A percentile compares a stretch with the other conserved stretches of the same genome.
phyloP scores from a whole-genome alignment of 1,284 basidiomycete genomes.

The Chalciporus sp. region DNA sequence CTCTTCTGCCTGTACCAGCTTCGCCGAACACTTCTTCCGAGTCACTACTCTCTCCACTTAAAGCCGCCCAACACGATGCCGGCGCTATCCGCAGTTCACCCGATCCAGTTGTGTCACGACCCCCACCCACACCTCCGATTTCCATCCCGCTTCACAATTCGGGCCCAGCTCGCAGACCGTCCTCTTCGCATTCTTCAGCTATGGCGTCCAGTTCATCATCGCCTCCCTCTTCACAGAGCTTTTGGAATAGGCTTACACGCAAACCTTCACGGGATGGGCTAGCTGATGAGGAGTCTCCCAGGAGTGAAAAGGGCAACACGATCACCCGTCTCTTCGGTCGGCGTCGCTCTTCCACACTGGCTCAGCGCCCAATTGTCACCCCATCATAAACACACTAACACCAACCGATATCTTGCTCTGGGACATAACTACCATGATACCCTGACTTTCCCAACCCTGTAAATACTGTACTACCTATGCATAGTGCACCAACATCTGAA shows the following conservation, averaged over 20 bases:
- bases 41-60: background rate
- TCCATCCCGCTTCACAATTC: slow-evolving; percentile 4
- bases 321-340: slow-evolving; percentile 25
- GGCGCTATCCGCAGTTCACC: background rate
- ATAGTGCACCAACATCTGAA: no score
- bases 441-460: background rate
- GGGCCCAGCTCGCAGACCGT: background rate
- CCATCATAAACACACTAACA: background rate
- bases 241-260: slow-evolving; percentile 30
- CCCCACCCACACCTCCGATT: slow-evolving; percentile 7
- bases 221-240: slow-evolving; percentile 12
- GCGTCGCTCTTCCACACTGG: slow-evolving; percentile 10
- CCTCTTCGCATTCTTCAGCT: slow-evolving; percentile 7
- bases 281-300: slow-evolving; percentile 16
- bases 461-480: background rate
- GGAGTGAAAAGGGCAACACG: slow-evolving; percentile 10
- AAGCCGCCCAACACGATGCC: background rate
- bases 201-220: slow-evolving; percentile 5
- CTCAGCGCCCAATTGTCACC: slow-evolving; percentile 5
- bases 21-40: slow-evolving; percentile 6
- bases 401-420: background rate
- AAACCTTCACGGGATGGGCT: slow-evolving; percentile 19
- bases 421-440: background rate
- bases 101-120: background rate
- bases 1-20: slow-evolving; percentile 1